phyloP scores from a whole-genome alignment of 768 basidiomycete species.

The Mycena metata region DNA sequence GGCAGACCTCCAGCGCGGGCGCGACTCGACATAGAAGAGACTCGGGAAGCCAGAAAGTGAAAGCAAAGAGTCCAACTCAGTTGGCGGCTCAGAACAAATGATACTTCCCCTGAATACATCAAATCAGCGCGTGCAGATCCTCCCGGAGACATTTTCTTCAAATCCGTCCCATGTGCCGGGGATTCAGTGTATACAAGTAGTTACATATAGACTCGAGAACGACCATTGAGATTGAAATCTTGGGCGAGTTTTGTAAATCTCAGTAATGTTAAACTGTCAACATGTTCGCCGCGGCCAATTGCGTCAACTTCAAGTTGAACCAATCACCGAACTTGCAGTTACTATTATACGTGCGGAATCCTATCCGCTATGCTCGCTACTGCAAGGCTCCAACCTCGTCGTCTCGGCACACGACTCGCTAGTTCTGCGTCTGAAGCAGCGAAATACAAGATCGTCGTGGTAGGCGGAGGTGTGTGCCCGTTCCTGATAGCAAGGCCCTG shows the following conservation, averaged over 20 bases:
- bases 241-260: too few relatives aligned
- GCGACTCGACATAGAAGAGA: conserved; percentile 34
- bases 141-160: too few relatives aligned
- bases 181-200: too few relatives aligned
- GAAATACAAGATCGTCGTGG: conserved; percentile 86
- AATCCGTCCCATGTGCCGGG: too few relatives aligned
- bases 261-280: too few relatives aligned
- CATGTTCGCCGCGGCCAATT: background rate
- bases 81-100: background rate
- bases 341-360: too few relatives aligned
- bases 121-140: too few relatives aligned
- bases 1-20: conserved; percentile 53
- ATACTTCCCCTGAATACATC: too few relatives aligned
- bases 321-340: too few relatives aligned
- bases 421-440: conserved; percentile 51
- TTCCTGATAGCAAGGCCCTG: background rate
- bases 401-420: conserved; percentile 30
- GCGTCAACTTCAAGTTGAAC: too few relatives aligned
- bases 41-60: conserved; percentile 17
- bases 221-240: too few relatives aligned
- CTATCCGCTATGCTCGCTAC: conserved; percentile 38
- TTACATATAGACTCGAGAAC: too few relatives aligned
- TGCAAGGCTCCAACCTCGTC: conserved; percentile 24
- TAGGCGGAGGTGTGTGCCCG: conserved; percentile 82
- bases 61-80: conserved; percentile 42